Conservation (phyloP, 176 grass and related monocot species). For the Chloris gayana region DNA sequence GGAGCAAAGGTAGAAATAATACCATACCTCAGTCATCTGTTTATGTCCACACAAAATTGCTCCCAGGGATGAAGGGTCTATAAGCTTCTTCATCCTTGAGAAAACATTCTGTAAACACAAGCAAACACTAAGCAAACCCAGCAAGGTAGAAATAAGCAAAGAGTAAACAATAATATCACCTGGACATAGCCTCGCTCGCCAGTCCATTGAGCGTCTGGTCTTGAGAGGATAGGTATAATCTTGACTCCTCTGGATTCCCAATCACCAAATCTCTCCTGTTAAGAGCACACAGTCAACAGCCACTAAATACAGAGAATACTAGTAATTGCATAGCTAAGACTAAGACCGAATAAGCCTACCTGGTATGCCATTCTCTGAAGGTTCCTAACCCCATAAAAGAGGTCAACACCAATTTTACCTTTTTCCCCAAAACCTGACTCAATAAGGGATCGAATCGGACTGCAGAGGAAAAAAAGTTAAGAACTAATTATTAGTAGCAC, state of each 20-base stretch:
- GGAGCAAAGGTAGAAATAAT: slow-evolving; percentile 4
- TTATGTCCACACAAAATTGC: slow-evolving; percentile 92
- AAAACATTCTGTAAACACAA: slow-evolving; percentile 69
- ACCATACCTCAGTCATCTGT: slow-evolving; percentile 77
- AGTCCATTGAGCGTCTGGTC: slow-evolving; percentile 70
- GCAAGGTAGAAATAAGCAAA: not conserved
- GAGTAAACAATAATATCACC: slow-evolving; percentile 38
- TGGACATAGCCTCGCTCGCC: slow-evolving; percentile 84
- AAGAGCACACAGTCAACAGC: slow-evolving; percentile 1
- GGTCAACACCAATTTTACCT: slow-evolving; percentile 50
- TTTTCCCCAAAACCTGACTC: slow-evolving; percentile 67
- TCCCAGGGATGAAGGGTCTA: slow-evolving; percentile 62
- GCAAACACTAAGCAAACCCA: not conserved
- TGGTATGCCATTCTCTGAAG: slow-evolving; percentile 90
- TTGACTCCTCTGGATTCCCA: slow-evolving; percentile 79
- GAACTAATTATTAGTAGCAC: slow-evolving; percentile 19
- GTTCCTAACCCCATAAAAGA: slow-evolving; percentile 91
- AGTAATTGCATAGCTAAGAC: not conserved
- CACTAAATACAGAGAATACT: not conserved
- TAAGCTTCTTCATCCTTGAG: slow-evolving; percentile 59
- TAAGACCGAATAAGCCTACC: slow-evolving; percentile 40
- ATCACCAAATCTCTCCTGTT: slow-evolving; percentile 68
- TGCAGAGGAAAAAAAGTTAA: slow-evolving; percentile 19
- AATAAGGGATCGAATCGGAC: slow-evolving; percentile 77
- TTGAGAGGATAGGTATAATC: slow-evolving; percentile 79